Percentiles rank a stretch among this genome's conserved stretches.
These are phyloP conservation scores for Nicotiana benthamiana DNA, from an alignment of 257 asterid genomes.

Conservation along the genomic window DNA sequence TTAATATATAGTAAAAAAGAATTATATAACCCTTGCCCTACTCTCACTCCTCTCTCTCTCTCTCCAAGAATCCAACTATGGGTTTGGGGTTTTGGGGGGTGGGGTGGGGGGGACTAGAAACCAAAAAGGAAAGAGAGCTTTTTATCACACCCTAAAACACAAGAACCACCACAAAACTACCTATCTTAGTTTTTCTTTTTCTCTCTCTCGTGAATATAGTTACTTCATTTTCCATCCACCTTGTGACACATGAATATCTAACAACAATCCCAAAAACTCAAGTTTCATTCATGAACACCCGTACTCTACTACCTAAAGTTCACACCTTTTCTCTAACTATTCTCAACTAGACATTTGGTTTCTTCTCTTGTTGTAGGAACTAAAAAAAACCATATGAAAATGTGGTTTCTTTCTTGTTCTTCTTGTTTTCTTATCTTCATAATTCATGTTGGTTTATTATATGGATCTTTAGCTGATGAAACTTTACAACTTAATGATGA, in stretches of 20 bases:
- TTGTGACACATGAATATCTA: conserved; percentile 14
- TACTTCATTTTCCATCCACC: conserved; percentile 18
- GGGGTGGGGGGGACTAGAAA: neutral
- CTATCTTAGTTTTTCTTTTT: conserved; percentile 4
- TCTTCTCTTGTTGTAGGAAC: neutral
- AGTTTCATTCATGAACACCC: conserved; percentile 3
- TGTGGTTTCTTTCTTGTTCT: neutral
- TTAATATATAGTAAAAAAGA: no score
- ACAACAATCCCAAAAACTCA: conserved; percentile 15
- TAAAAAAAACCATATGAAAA: neutral
- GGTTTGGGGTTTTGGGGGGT: neutral
- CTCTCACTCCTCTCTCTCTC: neutral
- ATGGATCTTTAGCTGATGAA: conserved; percentile 17
- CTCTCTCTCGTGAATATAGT: conserved; percentile 21
- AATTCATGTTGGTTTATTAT: neutral
- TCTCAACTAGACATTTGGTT: neutral
- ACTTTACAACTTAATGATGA: conserved; percentile 65
- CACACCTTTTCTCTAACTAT: neutral
- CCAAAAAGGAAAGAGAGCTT: neutral
- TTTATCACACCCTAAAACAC: neutral
- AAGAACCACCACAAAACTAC: conserved; percentile 14
- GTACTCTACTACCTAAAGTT: conserved; percentile 2
- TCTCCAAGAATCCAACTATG: neutral
- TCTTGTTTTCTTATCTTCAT: neutral
- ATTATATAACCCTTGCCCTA: neutral